These are phyloP conservation scores for Circinella umbellata DNA, from an alignment of 371 early-diverging fungal species.

Conservation along the genomic window DNA sequence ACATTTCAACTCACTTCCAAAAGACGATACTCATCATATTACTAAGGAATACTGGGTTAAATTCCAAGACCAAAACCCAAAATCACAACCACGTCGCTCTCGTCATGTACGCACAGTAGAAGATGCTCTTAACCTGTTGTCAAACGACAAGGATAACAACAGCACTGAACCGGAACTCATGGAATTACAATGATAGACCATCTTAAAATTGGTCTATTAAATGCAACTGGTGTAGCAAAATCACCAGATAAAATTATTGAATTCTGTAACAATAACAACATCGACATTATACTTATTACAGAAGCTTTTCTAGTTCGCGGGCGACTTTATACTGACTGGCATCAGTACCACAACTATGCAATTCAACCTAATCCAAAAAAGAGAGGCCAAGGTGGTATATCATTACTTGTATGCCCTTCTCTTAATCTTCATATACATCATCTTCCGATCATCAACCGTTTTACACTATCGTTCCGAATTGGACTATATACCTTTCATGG, in stretches of 20 bases:
- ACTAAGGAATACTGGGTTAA: not conserved
- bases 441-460: not conserved
- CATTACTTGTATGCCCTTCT: slow-evolving; percentile 2
- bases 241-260: too few species aligned
- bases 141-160: not conserved
- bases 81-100: not conserved
- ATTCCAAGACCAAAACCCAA: not conserved
- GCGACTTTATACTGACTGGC: too few species aligned
- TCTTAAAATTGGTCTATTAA: slow-evolving; percentile 7
- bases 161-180: not conserved
- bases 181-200: slow-evolving; percentile 9
- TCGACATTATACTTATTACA: too few species aligned
- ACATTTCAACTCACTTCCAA: not conserved
- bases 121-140: not conserved
- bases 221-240: too few species aligned
- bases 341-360: too few species aligned
- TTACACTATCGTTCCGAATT: not conserved
- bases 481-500: slow-evolving; percentile 9
- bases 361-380: too few species aligned
- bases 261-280: too few species aligned
- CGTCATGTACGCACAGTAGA: not conserved
- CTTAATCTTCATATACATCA: not conserved
- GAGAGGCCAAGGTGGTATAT: slow-evolving; percentile 3
- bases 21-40: not conserved
- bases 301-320: too few species aligned